Conservation (phyloP, 768 basidiomycete genomes). For the Termitomyces sp. region DNA sequence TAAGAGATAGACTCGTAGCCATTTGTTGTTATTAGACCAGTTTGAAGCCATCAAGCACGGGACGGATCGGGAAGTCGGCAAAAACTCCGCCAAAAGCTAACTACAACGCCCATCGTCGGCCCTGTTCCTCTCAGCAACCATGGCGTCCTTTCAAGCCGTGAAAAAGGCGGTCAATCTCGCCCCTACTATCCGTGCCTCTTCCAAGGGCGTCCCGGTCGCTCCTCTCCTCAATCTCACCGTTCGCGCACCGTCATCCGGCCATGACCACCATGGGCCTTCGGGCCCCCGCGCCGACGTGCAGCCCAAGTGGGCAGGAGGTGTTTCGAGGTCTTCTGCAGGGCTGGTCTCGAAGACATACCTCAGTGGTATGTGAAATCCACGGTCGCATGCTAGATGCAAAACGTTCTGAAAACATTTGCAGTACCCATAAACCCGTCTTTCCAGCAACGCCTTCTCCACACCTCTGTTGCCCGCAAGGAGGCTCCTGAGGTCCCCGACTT, state of each 20-base stretch:
- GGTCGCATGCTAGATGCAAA: conserved; percentile 8
- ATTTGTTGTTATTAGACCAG: too few relatives aligned
- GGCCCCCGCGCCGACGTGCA: conserved; percentile 60
- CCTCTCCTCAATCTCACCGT: conserved; percentile 73
- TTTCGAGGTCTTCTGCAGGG: conserved; percentile 47
- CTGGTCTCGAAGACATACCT: conserved; percentile 63
- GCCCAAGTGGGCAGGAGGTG: conserved; percentile 61
- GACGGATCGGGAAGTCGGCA: conserved; percentile 41
- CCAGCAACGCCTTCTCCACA: conserved; percentile 75
- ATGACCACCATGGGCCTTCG: conserved; percentile 54
- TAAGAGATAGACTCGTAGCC: too few relatives aligned
- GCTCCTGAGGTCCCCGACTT: conserved; percentile 89
- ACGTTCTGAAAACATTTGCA: conserved; percentile 19
- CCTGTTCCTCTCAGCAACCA: conserved; percentile 34
- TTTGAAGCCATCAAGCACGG: conserved; percentile 18
- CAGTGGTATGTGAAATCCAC: conserved; percentile 46
- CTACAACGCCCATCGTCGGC: conserved; percentile 20
- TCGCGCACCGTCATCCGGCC: conserved; percentile 56
- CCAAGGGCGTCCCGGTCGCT: conserved; percentile 77
- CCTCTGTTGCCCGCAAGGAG: conserved; percentile 64
- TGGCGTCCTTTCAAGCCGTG: conserved; percentile 69
- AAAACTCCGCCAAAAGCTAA: conserved; percentile 31
- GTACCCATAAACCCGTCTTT: conserved; percentile 52
- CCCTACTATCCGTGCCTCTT: conserved; percentile 75
- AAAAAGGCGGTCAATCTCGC: conserved; percentile 82